Conservation (phyloP, 2,329 filamentous ascomycete genomes). For the Aspergillus aculeatus region DNA sequence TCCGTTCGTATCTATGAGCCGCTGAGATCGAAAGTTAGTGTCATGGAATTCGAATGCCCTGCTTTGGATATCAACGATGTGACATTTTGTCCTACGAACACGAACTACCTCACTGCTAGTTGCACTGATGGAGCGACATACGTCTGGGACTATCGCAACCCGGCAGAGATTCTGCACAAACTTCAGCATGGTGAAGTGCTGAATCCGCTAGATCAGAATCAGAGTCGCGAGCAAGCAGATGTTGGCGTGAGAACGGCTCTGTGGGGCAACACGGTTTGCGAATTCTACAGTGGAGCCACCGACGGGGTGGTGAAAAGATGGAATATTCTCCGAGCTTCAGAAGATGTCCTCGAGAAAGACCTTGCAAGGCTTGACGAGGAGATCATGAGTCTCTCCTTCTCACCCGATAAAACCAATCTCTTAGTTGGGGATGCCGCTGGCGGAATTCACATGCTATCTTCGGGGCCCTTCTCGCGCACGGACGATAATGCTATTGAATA, state of each 20-base stretch:
- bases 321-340: conserved; percentile 54
- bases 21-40: conserved; percentile 32
- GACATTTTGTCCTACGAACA: conserved; percentile 46
- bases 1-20: conserved; percentile 55
- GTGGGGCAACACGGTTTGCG: conserved; percentile 54
- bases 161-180: conserved; percentile 47
- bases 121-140: conserved; percentile 61
- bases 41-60: conserved; percentile 54
- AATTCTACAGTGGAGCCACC: conserved; percentile 60
- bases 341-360: conserved; percentile 54
- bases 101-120: conserved; percentile 56
- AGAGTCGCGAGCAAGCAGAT: conserved; percentile 52
- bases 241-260: conserved; percentile 59
- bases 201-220: conserved; percentile 43
- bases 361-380: conserved; percentile 51
- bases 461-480: conserved; percentile 27
- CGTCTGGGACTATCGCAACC: conserved; percentile 58
- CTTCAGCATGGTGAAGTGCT: conserved; percentile 54
- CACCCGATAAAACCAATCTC: conserved; percentile 54
- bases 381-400: conserved; percentile 59
- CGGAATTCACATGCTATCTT: conserved; percentile 52
- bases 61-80: conserved; percentile 63
- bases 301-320: conserved; percentile 61
- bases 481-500: conserved; percentile 26
- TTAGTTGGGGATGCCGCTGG: conserved; percentile 59